Evolutionary conservation across 257 asterid species (phyloP), one percentile per base, ranked within the genome.

Genomic region (Leptodermis oblonga): DNA sequence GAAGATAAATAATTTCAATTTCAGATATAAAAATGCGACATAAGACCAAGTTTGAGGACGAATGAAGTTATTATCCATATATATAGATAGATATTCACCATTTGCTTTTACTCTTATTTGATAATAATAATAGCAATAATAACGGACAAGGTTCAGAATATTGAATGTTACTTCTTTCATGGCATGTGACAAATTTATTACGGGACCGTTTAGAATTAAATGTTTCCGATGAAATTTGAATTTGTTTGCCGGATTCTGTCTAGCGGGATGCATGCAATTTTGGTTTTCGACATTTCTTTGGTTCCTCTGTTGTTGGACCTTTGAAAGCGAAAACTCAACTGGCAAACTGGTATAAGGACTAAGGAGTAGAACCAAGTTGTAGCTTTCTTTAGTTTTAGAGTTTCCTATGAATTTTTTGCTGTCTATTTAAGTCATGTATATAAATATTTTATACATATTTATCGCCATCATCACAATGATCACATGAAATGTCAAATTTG

Each of bases 181-280:
- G 58, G 65, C 74, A 74, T 53, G 78, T 68, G 70, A 74, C 31
- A 69, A 51, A 74, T 68, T 74, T 74, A 74, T 48, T 61, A 4
- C 68, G 23, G 25, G 39, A 48, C 49, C 51, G n/a, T 58, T 49
- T 58, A 46, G 68, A 66, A 64, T 72, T 5, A 64, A 62, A 51
- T 22, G 48, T 31, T 20, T 28, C 60, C 60, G 54, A 54, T 3
- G 41, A 33, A 63, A 43, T 26, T 64, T 26, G 54, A 64, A 64
- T 49, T 64, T 64, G 55, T n/a, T 20, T n/a, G 56, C 18, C n/a
- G 1, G 45, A 39, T 39, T 12, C 9, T 60, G 45, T 60, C 46
- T 34, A n/a, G 67, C 67, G 33, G 67, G n/a, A 7, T 36, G n/a
- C n/a, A n/a, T n/a, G n/a, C n/a, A n/a, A 9, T 62, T 4, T 11